Percentiles rank a stretch among this genome's conserved stretches.
Conservation (phyloP, 768 basidiomycete species). For the Boletus insuetus region DNA sequence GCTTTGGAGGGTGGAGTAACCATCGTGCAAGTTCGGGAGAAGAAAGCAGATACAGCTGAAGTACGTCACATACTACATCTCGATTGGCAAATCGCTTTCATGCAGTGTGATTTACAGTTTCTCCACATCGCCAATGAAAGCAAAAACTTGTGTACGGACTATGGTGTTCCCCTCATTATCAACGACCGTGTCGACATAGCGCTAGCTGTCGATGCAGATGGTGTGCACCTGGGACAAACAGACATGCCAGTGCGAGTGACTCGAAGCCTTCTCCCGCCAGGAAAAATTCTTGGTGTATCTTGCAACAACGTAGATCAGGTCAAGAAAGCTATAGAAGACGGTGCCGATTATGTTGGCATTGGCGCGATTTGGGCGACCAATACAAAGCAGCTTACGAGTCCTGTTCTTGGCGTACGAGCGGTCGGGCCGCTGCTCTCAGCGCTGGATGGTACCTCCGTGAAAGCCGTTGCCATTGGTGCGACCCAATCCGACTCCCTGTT, state of each 20-base stretch:
- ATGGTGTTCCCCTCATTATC: constrained; percentile 81
- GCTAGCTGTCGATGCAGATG: constrained; percentile 69
- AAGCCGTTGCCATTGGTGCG: constrained; percentile 84
- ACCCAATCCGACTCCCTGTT: background rate
- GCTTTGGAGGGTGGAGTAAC: constrained; percentile 86
- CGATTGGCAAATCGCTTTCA: background rate
- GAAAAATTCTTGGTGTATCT: constrained; percentile 76
- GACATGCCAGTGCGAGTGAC: constrained; percentile 76
- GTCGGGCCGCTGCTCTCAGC: constrained; percentile 64
- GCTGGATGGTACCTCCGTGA: constrained; percentile 61
- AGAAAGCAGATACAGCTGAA: constrained; percentile 75
- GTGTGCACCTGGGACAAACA: constrained; percentile 87
- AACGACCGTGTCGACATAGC: constrained; percentile 89
- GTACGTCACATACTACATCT: constrained; percentile 38
- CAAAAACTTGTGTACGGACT: constrained; percentile 69
- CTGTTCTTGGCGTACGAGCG: constrained; percentile 68
- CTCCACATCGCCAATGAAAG: constrained; percentile 67
- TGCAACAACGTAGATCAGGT: constrained; percentile 71
- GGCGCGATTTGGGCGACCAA: constrained; percentile 80
- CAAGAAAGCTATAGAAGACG: constrained; percentile 53
- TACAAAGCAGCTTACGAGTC: constrained; percentile 70
- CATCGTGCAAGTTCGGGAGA: constrained; percentile 87
- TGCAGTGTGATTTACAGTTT: constrained; percentile 48
- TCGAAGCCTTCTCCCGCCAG: constrained; percentile 62
- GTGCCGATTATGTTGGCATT: constrained; percentile 85